These are phyloP conservation scores for Mycena indigotica DNA, from an alignment of 768 basidiomycete species.

Conservation along the genomic window DNA sequence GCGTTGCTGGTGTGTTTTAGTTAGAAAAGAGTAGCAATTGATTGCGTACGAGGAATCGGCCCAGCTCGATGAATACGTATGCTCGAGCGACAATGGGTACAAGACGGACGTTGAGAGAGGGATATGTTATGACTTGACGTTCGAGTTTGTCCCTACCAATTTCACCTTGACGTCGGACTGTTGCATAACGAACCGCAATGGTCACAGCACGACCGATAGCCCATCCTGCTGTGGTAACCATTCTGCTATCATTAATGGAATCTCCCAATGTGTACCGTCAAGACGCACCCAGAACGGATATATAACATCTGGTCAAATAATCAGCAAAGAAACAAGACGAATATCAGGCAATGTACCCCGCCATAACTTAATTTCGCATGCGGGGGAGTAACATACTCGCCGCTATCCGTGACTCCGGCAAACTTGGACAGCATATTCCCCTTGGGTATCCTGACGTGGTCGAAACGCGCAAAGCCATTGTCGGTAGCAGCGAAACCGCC, in stretches of 20 bases:
- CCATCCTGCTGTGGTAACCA: slow-evolving; percentile 67
- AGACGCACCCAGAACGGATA: slow-evolving; percentile 62
- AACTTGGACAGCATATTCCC: slow-evolving; percentile 77
- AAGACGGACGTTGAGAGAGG: slow-evolving; percentile 73
- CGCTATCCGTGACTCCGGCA: slow-evolving; percentile 66
- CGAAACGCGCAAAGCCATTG: slow-evolving; percentile 69
- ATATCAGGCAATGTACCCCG: slow-evolving; percentile 50
- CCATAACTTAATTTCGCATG: slow-evolving; percentile 78
- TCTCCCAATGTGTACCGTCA: too few species aligned
- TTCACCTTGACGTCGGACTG: slow-evolving; percentile 71
- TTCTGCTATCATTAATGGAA: slow-evolving; percentile 43
- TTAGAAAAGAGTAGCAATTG: neutral
- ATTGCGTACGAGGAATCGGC: slow-evolving; percentile 58
- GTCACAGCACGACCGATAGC: slow-evolving; percentile 64
- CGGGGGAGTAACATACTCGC: slow-evolving; percentile 64
- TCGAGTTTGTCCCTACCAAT: slow-evolving; percentile 55
- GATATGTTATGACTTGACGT: slow-evolving; percentile 68
- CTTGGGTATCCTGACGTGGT: slow-evolving; percentile 66
- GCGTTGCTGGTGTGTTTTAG: slow-evolving; percentile 43
- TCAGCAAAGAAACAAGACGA: neutral
- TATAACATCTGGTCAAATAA: slow-evolving; percentile 60
- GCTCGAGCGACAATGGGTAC: slow-evolving; percentile 69
- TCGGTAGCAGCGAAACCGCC: slow-evolving; percentile 54
- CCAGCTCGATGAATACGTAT: slow-evolving; percentile 69
- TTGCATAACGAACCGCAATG: slow-evolving; percentile 70